Conservation (phyloP, 805 yeast species). For the Priceomyces medius region DNA sequence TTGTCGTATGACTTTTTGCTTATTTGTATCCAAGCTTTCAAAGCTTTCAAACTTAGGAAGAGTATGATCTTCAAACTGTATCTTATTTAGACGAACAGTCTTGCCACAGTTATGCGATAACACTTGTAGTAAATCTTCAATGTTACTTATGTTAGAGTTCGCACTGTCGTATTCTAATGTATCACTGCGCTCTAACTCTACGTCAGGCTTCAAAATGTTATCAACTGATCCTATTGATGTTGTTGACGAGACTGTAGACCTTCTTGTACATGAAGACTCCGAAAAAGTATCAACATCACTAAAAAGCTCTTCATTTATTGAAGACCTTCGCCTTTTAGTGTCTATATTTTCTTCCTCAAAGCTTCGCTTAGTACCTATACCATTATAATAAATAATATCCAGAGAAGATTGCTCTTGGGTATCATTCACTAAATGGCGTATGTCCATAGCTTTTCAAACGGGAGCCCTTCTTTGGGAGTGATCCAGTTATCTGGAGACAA, state of each 20-base stretch:
- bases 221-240: conserved; percentile 5
- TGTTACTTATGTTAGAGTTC: conserved; percentile 1
- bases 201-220: neutral
- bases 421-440: conserved; percentile 5
- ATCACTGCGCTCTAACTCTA: neutral
- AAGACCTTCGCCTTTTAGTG: conserved; percentile 2
- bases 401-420: neutral
- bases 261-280: conserved; percentile 6
- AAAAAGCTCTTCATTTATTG: conserved; percentile 1
- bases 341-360: neutral
- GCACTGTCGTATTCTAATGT: neutral
- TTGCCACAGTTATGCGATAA: conserved; percentile 6
- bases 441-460: conserved; percentile 6
- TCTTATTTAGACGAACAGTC: conserved; percentile 1
- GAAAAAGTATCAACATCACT: conserved; percentile 1
- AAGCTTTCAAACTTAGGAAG: conserved; percentile 5
- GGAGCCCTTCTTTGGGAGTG: neutral
- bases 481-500: neutral
- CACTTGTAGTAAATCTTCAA: conserved; percentile 6
- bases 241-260: conserved; percentile 7
- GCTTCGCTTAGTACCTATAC: conserved; percentile 2
- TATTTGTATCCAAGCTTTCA: neutral
- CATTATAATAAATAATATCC: neutral
- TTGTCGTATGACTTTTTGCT: conserved; percentile 6
- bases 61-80: conserved; percentile 6